Percentiles rank a stretch among this genome's conserved stretches.
Evolutionary conservation across 352 stramenopile genomes (phyloP).

Genomic region (Plasmopara muralis): DNA sequence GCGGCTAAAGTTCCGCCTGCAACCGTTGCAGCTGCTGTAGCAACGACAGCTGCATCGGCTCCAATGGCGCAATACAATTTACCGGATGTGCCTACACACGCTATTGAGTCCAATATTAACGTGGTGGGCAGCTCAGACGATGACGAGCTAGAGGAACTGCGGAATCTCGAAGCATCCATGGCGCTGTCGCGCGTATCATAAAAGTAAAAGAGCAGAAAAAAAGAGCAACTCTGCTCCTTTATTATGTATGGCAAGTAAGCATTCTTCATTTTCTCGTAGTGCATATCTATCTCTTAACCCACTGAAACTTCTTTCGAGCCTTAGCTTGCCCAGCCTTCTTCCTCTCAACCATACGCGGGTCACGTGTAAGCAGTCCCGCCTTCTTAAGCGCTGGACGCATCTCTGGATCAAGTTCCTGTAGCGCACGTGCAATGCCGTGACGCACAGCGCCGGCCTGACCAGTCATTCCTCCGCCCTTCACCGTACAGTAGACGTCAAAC

Average conservation of each 20-base stretch:
- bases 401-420: constrained; percentile 93
- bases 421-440: constrained; percentile 88
- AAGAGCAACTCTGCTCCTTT: constrained; percentile 8
- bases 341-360: constrained; percentile 94
- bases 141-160: constrained; percentile 79
- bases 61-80: constrained; percentile 52
- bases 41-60: constrained; percentile 19
- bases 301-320: constrained; percentile 96
- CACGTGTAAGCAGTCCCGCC: constrained; percentile 89
- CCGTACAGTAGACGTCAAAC: constrained; percentile 90
- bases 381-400: constrained; percentile 90
- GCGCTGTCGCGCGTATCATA: constrained; percentile 40
- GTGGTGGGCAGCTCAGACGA: constrained; percentile 65
- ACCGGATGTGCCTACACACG: constrained; percentile 70
- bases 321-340: constrained; percentile 96
- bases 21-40: constrained; percentile 16
- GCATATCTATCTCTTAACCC: constrained; percentile 93
- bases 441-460: constrained; percentile 92
- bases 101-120: constrained; percentile 69
- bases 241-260: constrained; percentile 27
- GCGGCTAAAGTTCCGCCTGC: constrained; percentile 18
- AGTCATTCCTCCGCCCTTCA: constrained; percentile 89
- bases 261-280: background rate
- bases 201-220: constrained; percentile 7
- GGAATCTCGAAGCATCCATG: constrained; percentile 84